phyloP scores from a whole-genome alignment of 2,329 filamentous ascomycete species.

The Penicillium paneum region DNA sequence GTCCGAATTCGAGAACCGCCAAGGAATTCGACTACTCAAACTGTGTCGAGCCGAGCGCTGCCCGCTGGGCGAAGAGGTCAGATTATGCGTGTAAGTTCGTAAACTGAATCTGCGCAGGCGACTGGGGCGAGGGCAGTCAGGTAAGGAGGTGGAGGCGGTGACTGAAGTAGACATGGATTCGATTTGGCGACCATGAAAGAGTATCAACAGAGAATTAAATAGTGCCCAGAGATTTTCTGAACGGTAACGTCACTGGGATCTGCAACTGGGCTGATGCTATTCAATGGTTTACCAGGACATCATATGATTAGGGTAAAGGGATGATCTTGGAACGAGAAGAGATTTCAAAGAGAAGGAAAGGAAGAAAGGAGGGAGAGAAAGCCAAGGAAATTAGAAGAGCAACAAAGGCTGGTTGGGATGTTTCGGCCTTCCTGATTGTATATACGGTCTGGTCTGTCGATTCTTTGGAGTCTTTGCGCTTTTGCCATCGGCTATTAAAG shows the following conservation, averaged over 20 bases:
- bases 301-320: constrained; percentile 5
- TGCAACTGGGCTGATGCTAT: constrained; percentile 16
- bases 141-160: constrained; percentile 36
- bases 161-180: constrained; percentile 33
- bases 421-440: not conserved
- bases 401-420: not conserved
- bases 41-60: constrained; percentile 34
- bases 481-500: constrained; percentile 7
- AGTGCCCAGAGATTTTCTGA: not conserved
- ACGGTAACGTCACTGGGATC: constrained; percentile 9
- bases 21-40: constrained; percentile 37
- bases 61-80: constrained; percentile 15
- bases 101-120: constrained; percentile 42
- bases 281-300: constrained; percentile 9
- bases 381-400: not conserved
- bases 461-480: not conserved
- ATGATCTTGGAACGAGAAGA: not conserved
- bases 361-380: not conserved
- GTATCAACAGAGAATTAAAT: not conserved
- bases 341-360: not conserved
- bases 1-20: constrained; percentile 31
- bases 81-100: constrained; percentile 38
- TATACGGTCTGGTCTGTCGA: not conserved
- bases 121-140: constrained; percentile 34
- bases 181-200: constrained; percentile 1